These are phyloP conservation scores for Chalciporus sphaerocephalus DNA, from an alignment of 768 basidiomycete genomes.

Conservation along the genomic window DNA sequence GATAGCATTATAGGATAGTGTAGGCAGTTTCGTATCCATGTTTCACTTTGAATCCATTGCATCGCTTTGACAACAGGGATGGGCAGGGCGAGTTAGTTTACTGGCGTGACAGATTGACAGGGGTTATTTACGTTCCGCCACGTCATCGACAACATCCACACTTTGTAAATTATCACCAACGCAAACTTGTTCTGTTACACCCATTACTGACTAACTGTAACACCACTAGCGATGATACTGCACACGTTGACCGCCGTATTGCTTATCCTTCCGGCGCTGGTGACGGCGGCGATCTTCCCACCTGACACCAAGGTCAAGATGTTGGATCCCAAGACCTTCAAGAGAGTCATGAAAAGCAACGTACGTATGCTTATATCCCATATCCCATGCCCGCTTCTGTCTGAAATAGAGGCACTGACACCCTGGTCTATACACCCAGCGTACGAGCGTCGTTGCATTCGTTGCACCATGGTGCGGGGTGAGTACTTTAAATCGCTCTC, in stretches of 20 bases:
- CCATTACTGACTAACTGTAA: neutral
- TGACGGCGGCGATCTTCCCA: slow-evolving; percentile 45
- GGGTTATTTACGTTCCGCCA: slow-evolving; percentile 13
- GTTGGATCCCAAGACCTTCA: slow-evolving; percentile 67
- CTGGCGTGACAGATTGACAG: neutral
- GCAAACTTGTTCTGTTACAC: neutral
- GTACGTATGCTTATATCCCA: no score
- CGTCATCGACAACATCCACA: slow-evolving; percentile 5
- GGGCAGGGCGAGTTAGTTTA: no score
- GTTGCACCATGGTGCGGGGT: slow-evolving; percentile 95
- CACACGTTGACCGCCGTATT: slow-evolving; percentile 13
- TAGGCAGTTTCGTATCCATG: slow-evolving; percentile 1
- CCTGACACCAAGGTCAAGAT: slow-evolving; percentile 63
- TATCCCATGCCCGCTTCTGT: neutral
- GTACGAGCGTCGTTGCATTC: slow-evolving; percentile 80
- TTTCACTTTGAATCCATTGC: neutral
- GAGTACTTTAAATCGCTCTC: slow-evolving; percentile 24
- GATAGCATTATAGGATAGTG: slow-evolving; percentile 3
- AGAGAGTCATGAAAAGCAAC: slow-evolving; percentile 66
- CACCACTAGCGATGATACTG: slow-evolving; percentile 21
- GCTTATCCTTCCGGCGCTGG: slow-evolving; percentile 33
- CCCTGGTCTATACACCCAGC: slow-evolving; percentile 35
- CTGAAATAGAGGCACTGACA: neutral
- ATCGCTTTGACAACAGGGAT: neutral
- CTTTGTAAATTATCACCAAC: neutral